Percentiles rank a stretch among this genome's conserved stretches.
phyloP scores from a whole-genome alignment of 805 yeast genomes.

The Zygosaccharomyces lentus region DNA sequence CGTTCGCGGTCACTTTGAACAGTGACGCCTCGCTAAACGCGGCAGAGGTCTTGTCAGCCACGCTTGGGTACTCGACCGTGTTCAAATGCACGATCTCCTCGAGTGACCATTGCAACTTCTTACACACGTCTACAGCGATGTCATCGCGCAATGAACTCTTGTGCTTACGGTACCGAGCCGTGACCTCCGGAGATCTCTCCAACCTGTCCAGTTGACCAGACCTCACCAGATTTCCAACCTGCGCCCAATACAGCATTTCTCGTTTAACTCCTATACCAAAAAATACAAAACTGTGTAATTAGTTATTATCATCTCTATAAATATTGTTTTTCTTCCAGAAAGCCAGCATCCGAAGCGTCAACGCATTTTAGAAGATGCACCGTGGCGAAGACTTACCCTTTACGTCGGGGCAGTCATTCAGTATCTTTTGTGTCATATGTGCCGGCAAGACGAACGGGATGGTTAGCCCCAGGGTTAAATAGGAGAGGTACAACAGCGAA shows the following conservation, averaged over 20 bases:
- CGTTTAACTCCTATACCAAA: constrained; percentile 2
- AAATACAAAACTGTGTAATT: neutral
- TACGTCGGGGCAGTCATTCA: constrained; percentile 9
- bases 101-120: constrained; percentile 50
- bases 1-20: constrained; percentile 46
- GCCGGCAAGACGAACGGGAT: constrained; percentile 32
- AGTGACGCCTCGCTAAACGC: constrained; percentile 32
- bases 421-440: constrained; percentile 19
- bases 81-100: constrained; percentile 24
- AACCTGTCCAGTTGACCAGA: constrained; percentile 44
- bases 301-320: neutral
- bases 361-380: constrained; percentile 12
- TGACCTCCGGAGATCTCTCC: constrained; percentile 44
- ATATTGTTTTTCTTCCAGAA: neutral
- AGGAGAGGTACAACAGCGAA: constrained; percentile 22
- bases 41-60: constrained; percentile 22
- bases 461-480: constrained; percentile 27
- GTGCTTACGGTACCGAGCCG: constrained; percentile 44
- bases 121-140: constrained; percentile 47
- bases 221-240: constrained; percentile 37
- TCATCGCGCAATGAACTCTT: constrained; percentile 42
- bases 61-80: constrained; percentile 17
- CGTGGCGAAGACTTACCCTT: constrained; percentile 26
- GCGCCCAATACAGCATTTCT: constrained; percentile 42
- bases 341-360: constrained; percentile 3